Percentiles rank a stretch among this genome's conserved stretches.
These are phyloP conservation scores for Penicillium cataractarum DNA, from an alignment of 495 filamentous ascomycete species.

Conservation along the genomic window DNA sequence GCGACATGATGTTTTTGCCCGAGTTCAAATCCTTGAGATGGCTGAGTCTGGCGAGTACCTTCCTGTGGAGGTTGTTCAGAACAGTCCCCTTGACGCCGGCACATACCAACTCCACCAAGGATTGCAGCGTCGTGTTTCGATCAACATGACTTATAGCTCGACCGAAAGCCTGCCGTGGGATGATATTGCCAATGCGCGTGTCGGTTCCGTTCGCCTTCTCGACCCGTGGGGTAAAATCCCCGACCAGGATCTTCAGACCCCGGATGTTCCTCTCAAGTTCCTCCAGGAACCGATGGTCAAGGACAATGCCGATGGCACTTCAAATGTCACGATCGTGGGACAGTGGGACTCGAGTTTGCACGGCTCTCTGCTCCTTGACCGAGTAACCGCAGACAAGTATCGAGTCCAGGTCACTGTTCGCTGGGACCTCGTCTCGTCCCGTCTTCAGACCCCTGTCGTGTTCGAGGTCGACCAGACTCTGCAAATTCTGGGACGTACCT, in stretches of 20 bases:
- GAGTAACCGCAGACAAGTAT: slow-evolving; percentile 87
- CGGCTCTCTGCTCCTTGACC: slow-evolving; percentile 83
- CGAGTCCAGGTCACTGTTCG: slow-evolving; percentile 83
- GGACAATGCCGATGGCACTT: slow-evolving; percentile 87
- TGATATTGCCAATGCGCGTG: slow-evolving; percentile 71
- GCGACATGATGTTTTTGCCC: slow-evolving; percentile 87
- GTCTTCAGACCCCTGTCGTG: slow-evolving; percentile 77
- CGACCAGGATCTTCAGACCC: slow-evolving; percentile 68
- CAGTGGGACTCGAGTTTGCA: slow-evolving; percentile 98
- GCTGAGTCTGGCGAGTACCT: slow-evolving; percentile 88
- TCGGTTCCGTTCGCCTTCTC: slow-evolving; percentile 78
- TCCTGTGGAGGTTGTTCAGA: slow-evolving; percentile 90
- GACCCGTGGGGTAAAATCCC: slow-evolving; percentile 84
- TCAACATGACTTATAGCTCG: slow-evolving; percentile 87
- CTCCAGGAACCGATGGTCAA: slow-evolving; percentile 73
- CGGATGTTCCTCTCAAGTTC: slow-evolving; percentile 77
- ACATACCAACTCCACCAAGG: slow-evolving; percentile 96
- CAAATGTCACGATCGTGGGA: slow-evolving; percentile 78
- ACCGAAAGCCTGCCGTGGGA: slow-evolving; percentile 86
- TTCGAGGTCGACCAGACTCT: slow-evolving; percentile 79
- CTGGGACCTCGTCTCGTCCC: slow-evolving; percentile 80
- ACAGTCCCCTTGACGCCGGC: slow-evolving; percentile 76
- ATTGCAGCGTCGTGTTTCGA: slow-evolving; percentile 82
- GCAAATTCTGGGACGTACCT: slow-evolving; percentile 82
- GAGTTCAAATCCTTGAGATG: slow-evolving; percentile 85